Evolutionary conservation across 1,139 yeast species (phyloP).

Genomic region (Candida sanyaensis): DNA sequence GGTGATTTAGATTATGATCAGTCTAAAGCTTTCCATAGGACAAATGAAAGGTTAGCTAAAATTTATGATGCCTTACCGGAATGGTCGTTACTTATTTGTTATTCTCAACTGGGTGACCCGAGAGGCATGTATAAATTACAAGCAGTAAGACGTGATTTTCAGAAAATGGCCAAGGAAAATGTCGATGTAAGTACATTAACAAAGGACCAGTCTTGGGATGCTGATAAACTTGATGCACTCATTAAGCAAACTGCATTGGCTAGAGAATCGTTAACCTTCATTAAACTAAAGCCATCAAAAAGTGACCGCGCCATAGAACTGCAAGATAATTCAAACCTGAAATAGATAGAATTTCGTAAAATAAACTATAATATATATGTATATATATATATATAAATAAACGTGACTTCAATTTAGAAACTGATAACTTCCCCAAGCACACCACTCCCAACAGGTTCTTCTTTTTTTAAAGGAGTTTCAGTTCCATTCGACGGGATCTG

Average conservation of each 20-base stretch:
- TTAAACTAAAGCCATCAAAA: slow-evolving; percentile 39
- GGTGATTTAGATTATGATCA: slow-evolving; percentile 20
- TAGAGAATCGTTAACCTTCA: slow-evolving; percentile 56
- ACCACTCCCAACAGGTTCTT: slow-evolving; percentile 3
- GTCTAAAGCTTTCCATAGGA: slow-evolving; percentile 22
- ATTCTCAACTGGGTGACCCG: slow-evolving; percentile 67
- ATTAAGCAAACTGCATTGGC: slow-evolving; percentile 47
- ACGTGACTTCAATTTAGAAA: slow-evolving; percentile 7
- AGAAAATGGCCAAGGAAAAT: slow-evolving; percentile 34
- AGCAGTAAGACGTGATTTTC: slow-evolving; percentile 26
- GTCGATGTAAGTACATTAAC: slow-evolving; percentile 40
- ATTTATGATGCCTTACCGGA: slow-evolving; percentile 58
- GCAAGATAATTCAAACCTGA: neutral
- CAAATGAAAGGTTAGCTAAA: slow-evolving; percentile 47
- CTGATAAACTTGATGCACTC: slow-evolving; percentile 44
- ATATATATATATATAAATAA: neutral
- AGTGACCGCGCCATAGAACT: neutral
- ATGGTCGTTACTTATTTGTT: slow-evolving; percentile 59
- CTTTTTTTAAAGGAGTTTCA: neutral
- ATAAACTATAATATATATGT: neutral
- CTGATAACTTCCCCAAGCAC: slow-evolving; percentile 10
- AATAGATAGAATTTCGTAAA: neutral
- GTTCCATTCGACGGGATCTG: neutral
- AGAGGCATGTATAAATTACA: slow-evolving; percentile 52
- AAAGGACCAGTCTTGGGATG: slow-evolving; percentile 53